These are phyloP conservation scores for Exserohilum turcica DNA, from an alignment of 2,329 filamentous ascomycete genomes.

Conservation along the genomic window DNA sequence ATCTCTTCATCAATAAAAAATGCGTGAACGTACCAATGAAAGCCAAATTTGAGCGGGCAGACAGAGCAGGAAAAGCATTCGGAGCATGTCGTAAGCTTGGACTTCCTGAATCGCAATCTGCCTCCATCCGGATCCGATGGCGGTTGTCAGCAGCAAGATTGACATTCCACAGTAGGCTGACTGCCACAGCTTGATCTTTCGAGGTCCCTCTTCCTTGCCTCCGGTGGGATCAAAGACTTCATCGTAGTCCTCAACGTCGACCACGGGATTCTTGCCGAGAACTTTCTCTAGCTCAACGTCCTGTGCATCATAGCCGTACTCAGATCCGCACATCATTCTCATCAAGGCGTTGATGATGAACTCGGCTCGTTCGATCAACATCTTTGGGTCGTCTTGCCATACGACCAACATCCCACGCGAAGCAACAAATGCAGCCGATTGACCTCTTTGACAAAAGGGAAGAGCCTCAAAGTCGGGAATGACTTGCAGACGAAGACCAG, in stretches of 20 bases:
- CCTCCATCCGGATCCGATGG: slow-evolving; percentile 63
- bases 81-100: slow-evolving; percentile 59
- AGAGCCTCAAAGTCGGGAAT: slow-evolving; percentile 63
- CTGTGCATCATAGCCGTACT: slow-evolving; percentile 52
- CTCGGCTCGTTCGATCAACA: slow-evolving; percentile 71
- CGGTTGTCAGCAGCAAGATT: slow-evolving; percentile 57
- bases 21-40: slow-evolving; percentile 50
- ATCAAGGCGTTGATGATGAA: slow-evolving; percentile 77
- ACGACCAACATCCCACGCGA: slow-evolving; percentile 73
- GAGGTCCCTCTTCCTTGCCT: slow-evolving; percentile 36
- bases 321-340: slow-evolving; percentile 67
- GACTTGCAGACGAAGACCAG: slow-evolving; percentile 66
- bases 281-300: slow-evolving; percentile 42
- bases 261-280: slow-evolving; percentile 18
- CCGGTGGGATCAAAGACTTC: slow-evolving; percentile 43
- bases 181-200: slow-evolving; percentile 62
- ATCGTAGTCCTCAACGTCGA: slow-evolving; percentile 23
- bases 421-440: slow-evolving; percentile 79
- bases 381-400: slow-evolving; percentile 80
- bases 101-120: slow-evolving; percentile 60
- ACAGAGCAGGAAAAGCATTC: slow-evolving; percentile 60
- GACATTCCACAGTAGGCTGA: slow-evolving; percentile 60
- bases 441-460: slow-evolving; percentile 70
- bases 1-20: not conserved
- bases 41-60: slow-evolving; percentile 65